phyloP scores from a whole-genome alignment of 1,284 basidiomycete species.

The Trichosporon sp. region DNA sequence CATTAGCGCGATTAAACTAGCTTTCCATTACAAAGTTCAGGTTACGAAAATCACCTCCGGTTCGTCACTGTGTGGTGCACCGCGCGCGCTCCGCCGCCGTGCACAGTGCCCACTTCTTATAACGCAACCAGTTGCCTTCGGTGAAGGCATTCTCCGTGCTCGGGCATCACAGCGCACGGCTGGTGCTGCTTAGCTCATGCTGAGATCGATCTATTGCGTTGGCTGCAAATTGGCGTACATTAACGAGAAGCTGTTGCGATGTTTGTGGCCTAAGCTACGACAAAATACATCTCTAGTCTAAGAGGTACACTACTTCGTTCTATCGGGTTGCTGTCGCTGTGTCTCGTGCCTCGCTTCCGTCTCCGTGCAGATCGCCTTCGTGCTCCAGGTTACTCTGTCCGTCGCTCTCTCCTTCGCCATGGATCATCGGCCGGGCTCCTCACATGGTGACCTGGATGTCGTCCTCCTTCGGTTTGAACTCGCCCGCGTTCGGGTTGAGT shows the following conservation, averaged over 20 bases:
- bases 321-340: not conserved
- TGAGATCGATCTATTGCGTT: too few species aligned
- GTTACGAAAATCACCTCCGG: not conserved
- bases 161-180: too few species aligned
- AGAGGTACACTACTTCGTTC: not conserved
- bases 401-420: not conserved
- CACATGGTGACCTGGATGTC: conserved; percentile 35
- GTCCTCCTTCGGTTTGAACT: conserved; percentile 41
- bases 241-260: too few species aligned
- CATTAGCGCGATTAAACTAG: not conserved
- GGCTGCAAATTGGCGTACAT: too few species aligned
- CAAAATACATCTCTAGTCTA: conserved; percentile 11
- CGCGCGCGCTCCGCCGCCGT: not conserved
- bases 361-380: not conserved
- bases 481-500: conserved; percentile 41
- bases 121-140: not conserved
- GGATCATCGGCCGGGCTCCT: not conserved
- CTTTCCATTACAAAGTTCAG: not conserved
- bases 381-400: not conserved
- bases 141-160: too few species aligned
- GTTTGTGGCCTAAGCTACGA: not conserved
- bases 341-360: not conserved
- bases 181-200: too few species aligned
- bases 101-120: not conserved
- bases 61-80: not conserved